Conservation (phyloP, 768 basidiomycete species). For the Serpula lacrymans region DNA sequence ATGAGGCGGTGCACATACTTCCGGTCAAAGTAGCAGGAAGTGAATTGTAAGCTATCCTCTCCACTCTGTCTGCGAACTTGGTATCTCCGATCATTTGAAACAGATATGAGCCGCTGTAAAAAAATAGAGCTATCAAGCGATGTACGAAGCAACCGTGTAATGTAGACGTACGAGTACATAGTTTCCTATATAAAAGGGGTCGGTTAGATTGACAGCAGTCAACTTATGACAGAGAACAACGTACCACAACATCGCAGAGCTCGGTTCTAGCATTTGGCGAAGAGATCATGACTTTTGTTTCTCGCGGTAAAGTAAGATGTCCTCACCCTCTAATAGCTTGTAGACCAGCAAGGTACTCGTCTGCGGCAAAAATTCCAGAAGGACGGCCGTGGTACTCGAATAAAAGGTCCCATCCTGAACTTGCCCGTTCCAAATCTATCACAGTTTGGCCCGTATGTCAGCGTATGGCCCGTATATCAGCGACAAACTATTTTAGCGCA, state of each 20-base stretch:
- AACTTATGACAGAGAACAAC: slow-evolving; percentile 12
- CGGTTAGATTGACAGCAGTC: not conserved
- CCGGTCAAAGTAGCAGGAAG: slow-evolving; percentile 47
- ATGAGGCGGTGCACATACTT: slow-evolving; percentile 22
- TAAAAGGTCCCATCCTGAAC: slow-evolving; percentile 50
- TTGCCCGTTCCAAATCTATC: slow-evolving; percentile 46
- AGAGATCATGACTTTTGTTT: not conserved
- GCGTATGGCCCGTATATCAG: not conserved
- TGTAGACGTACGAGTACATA: slow-evolving; percentile 50
- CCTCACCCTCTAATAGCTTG: slow-evolving; percentile 51
- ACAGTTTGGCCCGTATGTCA: not conserved
- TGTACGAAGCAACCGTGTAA: not conserved
- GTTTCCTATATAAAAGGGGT: slow-evolving; percentile 45
- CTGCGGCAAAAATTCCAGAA: slow-evolving; percentile 53
- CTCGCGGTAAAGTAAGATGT: not conserved
- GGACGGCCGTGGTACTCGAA: slow-evolving; percentile 59
- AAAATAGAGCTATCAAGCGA: not conserved
- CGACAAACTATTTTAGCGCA: not conserved
- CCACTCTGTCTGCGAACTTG: slow-evolving; percentile 48
- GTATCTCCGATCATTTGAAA: slow-evolving; percentile 56
- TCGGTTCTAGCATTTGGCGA: slow-evolving; percentile 39
- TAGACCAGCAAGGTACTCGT: slow-evolving; percentile 55
- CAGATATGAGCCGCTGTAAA: slow-evolving; percentile 45
- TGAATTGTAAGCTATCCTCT: slow-evolving; percentile 50
- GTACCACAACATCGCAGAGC: slow-evolving; percentile 49